These are phyloP conservation scores for Stenocarpella maydis DNA, from an alignment of 2,329 filamentous ascomycete genomes.

Conservation along the genomic window DNA sequence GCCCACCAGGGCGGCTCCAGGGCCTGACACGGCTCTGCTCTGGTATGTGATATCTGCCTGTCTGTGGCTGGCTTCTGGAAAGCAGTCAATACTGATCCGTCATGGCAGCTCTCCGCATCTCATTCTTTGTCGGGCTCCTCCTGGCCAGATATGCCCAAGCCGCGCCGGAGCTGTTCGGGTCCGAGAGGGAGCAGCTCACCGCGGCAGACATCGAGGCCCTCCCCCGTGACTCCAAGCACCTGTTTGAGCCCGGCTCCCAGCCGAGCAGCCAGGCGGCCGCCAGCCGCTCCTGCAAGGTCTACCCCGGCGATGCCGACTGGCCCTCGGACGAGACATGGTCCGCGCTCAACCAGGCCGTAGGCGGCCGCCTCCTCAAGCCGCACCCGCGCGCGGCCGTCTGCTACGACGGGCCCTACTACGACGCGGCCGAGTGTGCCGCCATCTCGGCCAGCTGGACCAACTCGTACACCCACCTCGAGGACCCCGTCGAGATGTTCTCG, in stretches of 20 bases:
- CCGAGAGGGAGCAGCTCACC: conserved; percentile 11
- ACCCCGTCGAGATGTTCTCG: conserved; percentile 44
- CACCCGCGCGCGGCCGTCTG: conserved; percentile 44
- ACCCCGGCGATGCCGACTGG: conserved; percentile 43
- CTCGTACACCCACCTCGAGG: conserved; percentile 45
- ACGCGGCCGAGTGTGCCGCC: conserved; percentile 42
- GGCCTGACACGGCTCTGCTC: rapidly evolving
- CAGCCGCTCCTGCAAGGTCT: conserved; percentile 40
- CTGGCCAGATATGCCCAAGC: neutral
- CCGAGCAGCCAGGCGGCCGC: no score
- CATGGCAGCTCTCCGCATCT: conserved; percentile 3
- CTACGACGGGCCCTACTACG: conserved; percentile 41
- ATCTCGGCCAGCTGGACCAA: conserved; percentile 42
- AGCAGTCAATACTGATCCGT: neutral
- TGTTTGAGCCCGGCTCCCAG: neutral
- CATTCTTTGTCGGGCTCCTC: neutral
- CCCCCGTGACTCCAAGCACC: neutral
- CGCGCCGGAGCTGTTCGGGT: conserved; percentile 6
- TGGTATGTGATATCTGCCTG: neutral
- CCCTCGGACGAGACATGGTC: conserved; percentile 44
- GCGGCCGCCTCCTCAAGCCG: conserved; percentile 45
- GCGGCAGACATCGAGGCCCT: conserved; percentile 7
- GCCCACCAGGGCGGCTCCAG: no score
- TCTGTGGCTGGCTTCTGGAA: neutral
- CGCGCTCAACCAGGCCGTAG: conserved; percentile 42